A percentile compares a stretch with the other conserved stretches of the same genome.
Evolutionary conservation across 257 asterid species (phyloP).

Genomic region (Coffea canephora): DNA sequence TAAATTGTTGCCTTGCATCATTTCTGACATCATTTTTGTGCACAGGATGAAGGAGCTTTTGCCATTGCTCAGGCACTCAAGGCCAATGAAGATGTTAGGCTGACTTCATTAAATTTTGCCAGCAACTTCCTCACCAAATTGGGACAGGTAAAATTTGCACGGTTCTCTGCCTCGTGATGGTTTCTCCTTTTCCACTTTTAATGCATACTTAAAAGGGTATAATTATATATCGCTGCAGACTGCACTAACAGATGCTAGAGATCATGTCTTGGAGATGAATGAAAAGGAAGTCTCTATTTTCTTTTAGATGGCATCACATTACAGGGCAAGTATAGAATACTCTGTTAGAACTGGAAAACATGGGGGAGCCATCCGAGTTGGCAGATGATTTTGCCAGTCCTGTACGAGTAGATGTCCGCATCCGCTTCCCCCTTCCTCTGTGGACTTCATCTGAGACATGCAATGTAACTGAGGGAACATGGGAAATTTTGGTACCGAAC

Average conservation of each 20-base stretch:
- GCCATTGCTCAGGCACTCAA: slow-evolving; percentile 93
- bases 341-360: too few species aligned
- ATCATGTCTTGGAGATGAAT: slow-evolving; percentile 90
- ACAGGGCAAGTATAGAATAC: background rate
- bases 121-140: slow-evolving; percentile 88
- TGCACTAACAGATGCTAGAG: slow-evolving; percentile 86
- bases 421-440: too few species aligned
- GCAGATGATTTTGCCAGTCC: too few species aligned
- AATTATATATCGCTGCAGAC: slow-evolving; percentile 56
- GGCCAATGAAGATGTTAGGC: slow-evolving; percentile 86
- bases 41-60: slow-evolving; percentile 91
- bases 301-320: slow-evolving; percentile 45
- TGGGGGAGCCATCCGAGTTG: too few species aligned
- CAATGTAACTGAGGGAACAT: too few species aligned
- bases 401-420: too few species aligned
- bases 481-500: too few species aligned
- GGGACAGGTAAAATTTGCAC: slow-evolving; percentile 60
- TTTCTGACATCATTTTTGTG: slow-evolving; percentile 11
- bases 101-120: slow-evolving; percentile 68
- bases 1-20: slow-evolving; percentile 1
- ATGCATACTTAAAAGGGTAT: background rate
- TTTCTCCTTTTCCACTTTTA: background rate
- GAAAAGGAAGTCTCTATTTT: slow-evolving; percentile 75
- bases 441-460: too few species aligned
- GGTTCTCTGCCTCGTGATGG: too few species aligned